phyloP scores from a whole-genome alignment of 2,329 filamentous ascomycete genomes.

The Celoporthe dispersa region DNA sequence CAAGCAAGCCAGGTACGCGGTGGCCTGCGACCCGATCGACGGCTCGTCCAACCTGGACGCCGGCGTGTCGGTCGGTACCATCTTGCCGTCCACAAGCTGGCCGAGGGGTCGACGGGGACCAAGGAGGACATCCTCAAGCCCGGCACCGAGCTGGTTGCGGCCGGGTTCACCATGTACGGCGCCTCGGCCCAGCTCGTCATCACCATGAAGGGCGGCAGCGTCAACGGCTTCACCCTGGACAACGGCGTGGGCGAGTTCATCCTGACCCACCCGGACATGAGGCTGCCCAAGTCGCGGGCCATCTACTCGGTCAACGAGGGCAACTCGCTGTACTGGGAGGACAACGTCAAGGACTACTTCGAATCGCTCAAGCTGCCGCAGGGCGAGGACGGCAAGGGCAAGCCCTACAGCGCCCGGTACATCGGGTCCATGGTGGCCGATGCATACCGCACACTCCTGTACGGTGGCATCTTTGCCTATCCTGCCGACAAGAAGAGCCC shows the following conservation, averaged over 20 bases:
- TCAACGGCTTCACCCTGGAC: conserved; percentile 98
- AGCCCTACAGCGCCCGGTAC: conserved; percentile 94
- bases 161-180: conserved; percentile 99
- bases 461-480: conserved; percentile 97
- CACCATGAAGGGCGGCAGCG: conserved; percentile 88
- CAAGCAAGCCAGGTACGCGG: conserved; percentile 79
- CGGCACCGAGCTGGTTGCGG: conserved; percentile 87
- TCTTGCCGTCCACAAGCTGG: conserved; percentile 90
- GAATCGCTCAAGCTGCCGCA: conserved; percentile 83
- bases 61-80: conserved; percentile 96
- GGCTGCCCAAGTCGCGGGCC: conserved; percentile 74
- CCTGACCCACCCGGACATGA: conserved; percentile 94
- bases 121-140: conserved; percentile 88
- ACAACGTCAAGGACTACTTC: conserved; percentile 85
- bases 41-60: conserved; percentile 97
- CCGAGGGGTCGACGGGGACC: conserved; percentile 72
- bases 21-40: conserved; percentile 97
- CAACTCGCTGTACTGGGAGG: conserved; percentile 95
- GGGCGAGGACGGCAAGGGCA: conserved; percentile 72
- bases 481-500: conserved; percentile 97
- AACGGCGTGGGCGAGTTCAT: conserved; percentile 98
- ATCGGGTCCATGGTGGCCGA: conserved; percentile 99
- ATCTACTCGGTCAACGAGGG: conserved; percentile 99
- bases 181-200: conserved; percentile 95
- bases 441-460: conserved; percentile 92